Conservation (phyloP, 495 filamentous ascomycete species). For the Trypethelium eluteriae region DNA sequence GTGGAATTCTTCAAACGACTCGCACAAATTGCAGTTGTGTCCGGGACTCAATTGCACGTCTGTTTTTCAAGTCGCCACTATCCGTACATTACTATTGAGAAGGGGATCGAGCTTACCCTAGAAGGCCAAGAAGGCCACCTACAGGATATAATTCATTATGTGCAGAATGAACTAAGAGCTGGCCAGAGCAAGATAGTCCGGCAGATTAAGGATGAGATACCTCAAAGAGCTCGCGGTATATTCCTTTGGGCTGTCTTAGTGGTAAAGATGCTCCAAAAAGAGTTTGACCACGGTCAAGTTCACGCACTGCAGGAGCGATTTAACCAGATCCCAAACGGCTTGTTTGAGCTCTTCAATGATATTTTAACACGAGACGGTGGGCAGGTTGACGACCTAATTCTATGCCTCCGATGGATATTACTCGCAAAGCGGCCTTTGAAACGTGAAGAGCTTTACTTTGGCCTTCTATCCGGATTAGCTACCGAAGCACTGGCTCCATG, state of each 20-base stretch:
- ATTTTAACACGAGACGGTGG: constrained; percentile 14
- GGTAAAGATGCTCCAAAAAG: constrained; percentile 22
- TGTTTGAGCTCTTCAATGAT: constrained; percentile 16
- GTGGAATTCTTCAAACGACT: constrained; percentile 27
- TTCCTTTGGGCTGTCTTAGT: constrained; percentile 31
- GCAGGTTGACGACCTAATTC: not conserved
- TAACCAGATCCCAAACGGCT: constrained; percentile 12
- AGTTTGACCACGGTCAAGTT: constrained; percentile 18
- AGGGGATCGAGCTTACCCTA: constrained; percentile 14
- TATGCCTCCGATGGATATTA: constrained; percentile 24
- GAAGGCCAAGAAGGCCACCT: constrained; percentile 18
- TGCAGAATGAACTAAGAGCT: constrained; percentile 12
- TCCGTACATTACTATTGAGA: constrained; percentile 21
- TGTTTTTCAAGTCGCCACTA: constrained; percentile 29
- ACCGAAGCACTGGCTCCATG: not conserved
- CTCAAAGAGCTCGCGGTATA: constrained; percentile 23
- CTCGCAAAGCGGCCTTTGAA: constrained; percentile 20
- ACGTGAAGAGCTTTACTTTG: constrained; percentile 7
- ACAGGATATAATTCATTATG: constrained; percentile 23
- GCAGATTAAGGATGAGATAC: constrained; percentile 10
- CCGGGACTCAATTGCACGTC: constrained; percentile 13
- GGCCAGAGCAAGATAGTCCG: not conserved
- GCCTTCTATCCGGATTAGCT: not conserved
- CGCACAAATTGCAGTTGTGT: not conserved
- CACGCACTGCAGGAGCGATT: constrained; percentile 13